These are phyloP conservation scores for Achaetomium macrosporum DNA, from an alignment of 2,329 filamentous ascomycete genomes.

Conservation along the genomic window DNA sequence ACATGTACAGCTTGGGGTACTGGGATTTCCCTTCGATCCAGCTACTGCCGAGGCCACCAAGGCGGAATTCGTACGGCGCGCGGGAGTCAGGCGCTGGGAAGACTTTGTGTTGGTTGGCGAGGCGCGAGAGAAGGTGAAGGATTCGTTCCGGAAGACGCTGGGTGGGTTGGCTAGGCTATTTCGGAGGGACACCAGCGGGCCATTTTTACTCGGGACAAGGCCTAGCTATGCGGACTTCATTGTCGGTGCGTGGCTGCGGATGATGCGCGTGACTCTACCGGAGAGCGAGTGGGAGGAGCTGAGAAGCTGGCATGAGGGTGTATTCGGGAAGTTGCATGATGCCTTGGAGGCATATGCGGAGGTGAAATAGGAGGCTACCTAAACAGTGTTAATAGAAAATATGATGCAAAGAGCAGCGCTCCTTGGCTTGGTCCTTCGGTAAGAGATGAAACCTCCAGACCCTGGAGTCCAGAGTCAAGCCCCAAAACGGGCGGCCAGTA, in stretches of 20 bases:
- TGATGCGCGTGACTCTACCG: slow-evolving; percentile 31
- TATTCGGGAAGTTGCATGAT: slow-evolving; percentile 46
- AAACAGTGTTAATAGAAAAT: too few relatives aligned
- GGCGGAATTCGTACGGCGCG: slow-evolving; percentile 50
- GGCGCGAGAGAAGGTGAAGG: slow-evolving; percentile 43
- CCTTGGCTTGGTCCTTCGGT: too few relatives aligned
- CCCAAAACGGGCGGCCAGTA: too few relatives aligned
- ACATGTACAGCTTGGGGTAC: slow-evolving; percentile 31
- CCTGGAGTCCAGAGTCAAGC: too few relatives aligned
- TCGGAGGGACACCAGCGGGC: slow-evolving; percentile 48
- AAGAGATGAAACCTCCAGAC: too few relatives aligned
- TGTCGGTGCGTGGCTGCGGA: slow-evolving; percentile 29
- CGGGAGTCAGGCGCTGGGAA: slow-evolving; percentile 44
- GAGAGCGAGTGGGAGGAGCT: slow-evolving; percentile 32
- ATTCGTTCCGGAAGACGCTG: slow-evolving; percentile 35
- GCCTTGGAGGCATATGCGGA: slow-evolving; percentile 30
- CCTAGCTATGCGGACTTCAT: slow-evolving; percentile 54
- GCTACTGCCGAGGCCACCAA: slow-evolving; percentile 42
- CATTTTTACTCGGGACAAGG: slow-evolving; percentile 54
- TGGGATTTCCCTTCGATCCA: slow-evolving; percentile 43
- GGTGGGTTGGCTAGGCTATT: slow-evolving; percentile 39
- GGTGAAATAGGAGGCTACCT: not conserved
- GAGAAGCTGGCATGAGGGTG: slow-evolving; percentile 45
- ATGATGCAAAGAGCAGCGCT: too few relatives aligned
- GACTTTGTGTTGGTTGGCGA: slow-evolving; percentile 46